A percentile compares a stretch with the other conserved stretches of the same genome.
phyloP scores from a whole-genome alignment of 2,329 filamentous ascomycete species.

The Xylaria sp. region DNA sequence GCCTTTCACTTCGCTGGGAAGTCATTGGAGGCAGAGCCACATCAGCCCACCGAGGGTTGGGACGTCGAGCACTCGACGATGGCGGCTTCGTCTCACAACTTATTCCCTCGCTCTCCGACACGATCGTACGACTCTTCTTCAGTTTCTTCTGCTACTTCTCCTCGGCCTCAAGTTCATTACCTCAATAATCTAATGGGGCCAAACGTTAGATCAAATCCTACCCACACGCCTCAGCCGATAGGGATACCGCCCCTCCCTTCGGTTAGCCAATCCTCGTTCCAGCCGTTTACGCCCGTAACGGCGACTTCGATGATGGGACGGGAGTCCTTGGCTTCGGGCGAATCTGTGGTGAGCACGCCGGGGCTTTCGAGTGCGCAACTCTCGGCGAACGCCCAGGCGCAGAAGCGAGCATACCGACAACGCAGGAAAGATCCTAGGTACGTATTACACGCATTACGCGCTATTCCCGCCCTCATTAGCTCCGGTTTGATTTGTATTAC shows the following conservation, averaged over 20 bases:
- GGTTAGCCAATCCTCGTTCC: slow-evolving; percentile 58
- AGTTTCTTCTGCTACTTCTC: slow-evolving; percentile 70
- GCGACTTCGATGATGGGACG: slow-evolving; percentile 63
- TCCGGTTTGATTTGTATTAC: background rate
- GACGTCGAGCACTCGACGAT: slow-evolving; percentile 55
- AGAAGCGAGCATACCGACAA: slow-evolving; percentile 95
- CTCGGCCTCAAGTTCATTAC: slow-evolving; percentile 64
- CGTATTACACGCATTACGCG: slow-evolving; percentile 31
- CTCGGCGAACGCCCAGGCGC: slow-evolving; percentile 69
- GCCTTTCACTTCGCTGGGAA: slow-evolving; percentile 53
- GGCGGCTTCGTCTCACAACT: slow-evolving; percentile 66
- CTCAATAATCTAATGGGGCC: slow-evolving; percentile 63
- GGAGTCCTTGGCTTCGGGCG: slow-evolving; percentile 68
- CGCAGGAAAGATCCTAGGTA: slow-evolving; percentile 87
- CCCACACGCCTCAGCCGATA: slow-evolving; percentile 62
- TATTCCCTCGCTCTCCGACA: slow-evolving; percentile 69
- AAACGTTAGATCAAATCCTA: slow-evolving; percentile 60
- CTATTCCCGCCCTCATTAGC: background rate
- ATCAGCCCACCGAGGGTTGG: slow-evolving; percentile 50
- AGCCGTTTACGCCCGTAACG: slow-evolving; percentile 64
- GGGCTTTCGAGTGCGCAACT: slow-evolving; percentile 54
- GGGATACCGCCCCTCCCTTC: slow-evolving; percentile 63
- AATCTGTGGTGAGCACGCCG: slow-evolving; percentile 66
- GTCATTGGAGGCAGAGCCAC: slow-evolving; percentile 51
- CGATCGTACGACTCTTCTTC: slow-evolving; percentile 73